Evolutionary conservation across 768 basidiomycete genomes (phyloP), one percentile per base, ranked within the genome.

Genomic region (Agaricus subrufescens): DNA sequence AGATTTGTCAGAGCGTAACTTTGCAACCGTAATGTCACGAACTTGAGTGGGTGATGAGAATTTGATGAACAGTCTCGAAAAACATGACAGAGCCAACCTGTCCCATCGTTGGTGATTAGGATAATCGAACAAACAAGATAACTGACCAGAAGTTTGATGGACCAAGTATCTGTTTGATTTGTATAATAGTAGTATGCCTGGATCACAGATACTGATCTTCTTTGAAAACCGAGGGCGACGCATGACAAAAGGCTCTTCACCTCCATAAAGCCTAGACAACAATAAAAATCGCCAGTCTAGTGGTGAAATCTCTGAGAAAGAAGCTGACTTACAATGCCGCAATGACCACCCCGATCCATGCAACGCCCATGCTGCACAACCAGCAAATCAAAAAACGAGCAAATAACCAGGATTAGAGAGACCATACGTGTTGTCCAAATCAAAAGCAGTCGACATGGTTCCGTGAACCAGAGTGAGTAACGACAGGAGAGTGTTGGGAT

Each of bases 131-230:
- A 11, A 37, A 19, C 23, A 9, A 14, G 19, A 40, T 25, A 30
- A 66, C 74, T 60, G 52, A 83, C 83, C 26, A 84, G 64, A 9
- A 65, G 51, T 60, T 77, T 81, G 55, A 75, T 69, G 12, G 71
- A 67, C 79, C 80, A 82, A 26, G 66, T 61, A 63, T 84, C 83
- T 26, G 66, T 70, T 51, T 80, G 76, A 62, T 84, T 75, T 14
- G 67, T 71, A 54, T 66, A 83, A 61, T 84, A 85, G 59, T 77
- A 82, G 73, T 74, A 82, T 1, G 75, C 72, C 63, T 85, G 84
- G 29, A 84, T 66, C 40, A 71, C 71, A 6, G 80, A 79, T n/a
- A 83, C 83, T 85, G 12, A 19, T 42, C 40, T 11, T 8, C 34
- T 11, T 8, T 34, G 34, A 34, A 34, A 34, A 34, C 34, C 34